These are phyloP conservation scores for Mollisiaceae sp. DNA, from an alignment of 2,329 filamentous ascomycete genomes.

Conservation along the genomic window DNA sequence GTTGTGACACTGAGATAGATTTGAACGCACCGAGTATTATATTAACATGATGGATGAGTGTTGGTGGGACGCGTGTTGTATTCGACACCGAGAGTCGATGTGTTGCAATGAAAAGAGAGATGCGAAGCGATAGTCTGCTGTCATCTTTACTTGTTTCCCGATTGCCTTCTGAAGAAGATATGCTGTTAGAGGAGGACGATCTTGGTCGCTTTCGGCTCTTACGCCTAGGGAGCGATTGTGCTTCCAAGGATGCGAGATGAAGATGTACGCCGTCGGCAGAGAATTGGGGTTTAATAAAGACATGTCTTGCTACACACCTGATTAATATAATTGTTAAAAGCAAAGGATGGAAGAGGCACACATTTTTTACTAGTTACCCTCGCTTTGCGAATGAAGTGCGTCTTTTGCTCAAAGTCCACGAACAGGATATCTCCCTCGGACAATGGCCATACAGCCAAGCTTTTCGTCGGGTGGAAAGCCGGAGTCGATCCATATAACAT, in stretches of 20 bases:
- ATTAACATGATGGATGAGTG: neutral
- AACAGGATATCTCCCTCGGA: neutral
- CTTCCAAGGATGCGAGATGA: neutral
- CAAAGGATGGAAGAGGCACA: neutral
- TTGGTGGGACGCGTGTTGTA: neutral
- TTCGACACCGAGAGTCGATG: neutral
- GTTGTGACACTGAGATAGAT: neutral
- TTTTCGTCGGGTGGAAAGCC: neutral
- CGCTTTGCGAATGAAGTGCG: neutral
- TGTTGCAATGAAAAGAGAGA: neutral
- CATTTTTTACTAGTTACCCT: neutral
- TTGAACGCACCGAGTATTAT: neutral
- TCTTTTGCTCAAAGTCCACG: neutral
- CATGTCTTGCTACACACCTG: neutral
- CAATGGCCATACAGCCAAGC: neutral
- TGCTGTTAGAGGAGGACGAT: neutral
- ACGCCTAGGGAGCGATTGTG: neutral
- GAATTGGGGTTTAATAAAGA: slow-evolving; percentile 1
- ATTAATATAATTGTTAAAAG: neutral
- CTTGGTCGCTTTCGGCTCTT: neutral
- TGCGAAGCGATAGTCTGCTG: neutral
- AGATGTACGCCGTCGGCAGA: slow-evolving; percentile 1
- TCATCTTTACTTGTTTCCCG: neutral
- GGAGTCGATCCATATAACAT: neutral
- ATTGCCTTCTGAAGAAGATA: neutral